Base-by-base conservation (phyloP, 176 grass and related monocot genomes). In the Aegilops sharonensis region DNA sequence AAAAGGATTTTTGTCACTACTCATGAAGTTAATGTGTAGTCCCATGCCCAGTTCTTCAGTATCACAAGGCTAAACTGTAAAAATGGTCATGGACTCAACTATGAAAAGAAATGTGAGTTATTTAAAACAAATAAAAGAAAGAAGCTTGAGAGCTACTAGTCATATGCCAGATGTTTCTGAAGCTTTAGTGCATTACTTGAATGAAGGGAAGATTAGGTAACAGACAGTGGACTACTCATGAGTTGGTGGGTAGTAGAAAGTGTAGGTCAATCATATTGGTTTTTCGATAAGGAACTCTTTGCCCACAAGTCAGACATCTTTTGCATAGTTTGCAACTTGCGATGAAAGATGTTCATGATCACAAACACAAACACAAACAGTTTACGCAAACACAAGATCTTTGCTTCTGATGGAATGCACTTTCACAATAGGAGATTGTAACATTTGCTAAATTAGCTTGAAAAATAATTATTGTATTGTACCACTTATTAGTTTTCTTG, bases 161-260 rank as follows among this genome's bases (percentile, higher is more conserved):
- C 76, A 4, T 64, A 56, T 81, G 39, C 29, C 47, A 69, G 59
- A 80, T 75, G 23, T 50, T 77, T 54, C 30, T 79, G 35, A 59
- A 76, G 78, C 67, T 27, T 25, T 81, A 81, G 30, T 81, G 68
- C 20, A 69, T 52, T 11, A 42, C 47, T 77, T 84, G 34, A 76
- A 87, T 80, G 23, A 68, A 70, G 6, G 39, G 63, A 64, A 77
- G 72, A 84, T 62, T 76, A 83, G 84, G 77, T 82, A 78, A 54
- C 64, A 70, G 63, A 85, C 81, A 77, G 81, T 67, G 47, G 72
- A 78, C 72, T 76, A n/a, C 74, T 79, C 75, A 88, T 76, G 69
- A 85, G 77, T 63, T 84, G 89, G 81, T 72, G 42, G 60, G 29
- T 80, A 64, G 77, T 88, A 63, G 30, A 81, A 69, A 64, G 79